Conservation (phyloP, 306 rosid genomes). For the Glycyrrhiza uralensis region DNA sequence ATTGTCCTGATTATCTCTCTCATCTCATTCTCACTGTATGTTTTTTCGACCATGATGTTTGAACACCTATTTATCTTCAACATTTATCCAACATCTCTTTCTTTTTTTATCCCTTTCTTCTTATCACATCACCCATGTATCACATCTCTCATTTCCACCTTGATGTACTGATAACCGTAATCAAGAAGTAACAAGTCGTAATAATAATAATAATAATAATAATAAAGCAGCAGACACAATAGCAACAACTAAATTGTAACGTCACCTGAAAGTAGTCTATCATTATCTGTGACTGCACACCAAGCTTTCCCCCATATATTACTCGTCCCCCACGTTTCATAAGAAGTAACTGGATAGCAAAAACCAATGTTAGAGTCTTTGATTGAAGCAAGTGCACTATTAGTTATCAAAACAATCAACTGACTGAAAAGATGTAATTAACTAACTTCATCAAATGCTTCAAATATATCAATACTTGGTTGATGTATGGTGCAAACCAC, state of each 20-base stretch:
- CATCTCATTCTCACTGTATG: not conserved
- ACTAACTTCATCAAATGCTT: conserved; percentile 86
- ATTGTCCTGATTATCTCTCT: not conserved
- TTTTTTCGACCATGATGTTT: too few relatives aligned
- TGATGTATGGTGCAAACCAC: conserved; percentile 95
- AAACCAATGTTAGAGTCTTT: conserved; percentile 8
- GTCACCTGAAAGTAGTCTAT: conserved; percentile 75
- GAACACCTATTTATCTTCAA: too few relatives aligned
- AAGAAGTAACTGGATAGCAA: conserved; percentile 69
- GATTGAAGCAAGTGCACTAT: conserved; percentile 13
- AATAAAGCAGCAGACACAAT: not conserved
- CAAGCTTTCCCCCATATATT: conserved; percentile 85
- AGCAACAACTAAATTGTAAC: not conserved
- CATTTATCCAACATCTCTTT: too few relatives aligned
- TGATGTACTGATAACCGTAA: not conserved
- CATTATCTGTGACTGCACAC: conserved; percentile 68
- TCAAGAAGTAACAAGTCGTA: not conserved
- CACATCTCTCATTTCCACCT: too few relatives aligned
- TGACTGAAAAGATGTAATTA: not conserved
- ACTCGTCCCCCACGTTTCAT: conserved; percentile 90
- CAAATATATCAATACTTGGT: conserved; percentile 86
- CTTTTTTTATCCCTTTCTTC: too few relatives aligned
- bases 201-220: not conserved
- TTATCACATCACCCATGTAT: too few relatives aligned
- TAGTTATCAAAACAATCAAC: conserved; percentile 17